Evolutionary conservation across 164 flowering plant genomes (phyloP).

Genomic region (Stephania yunnanensis): DNA sequence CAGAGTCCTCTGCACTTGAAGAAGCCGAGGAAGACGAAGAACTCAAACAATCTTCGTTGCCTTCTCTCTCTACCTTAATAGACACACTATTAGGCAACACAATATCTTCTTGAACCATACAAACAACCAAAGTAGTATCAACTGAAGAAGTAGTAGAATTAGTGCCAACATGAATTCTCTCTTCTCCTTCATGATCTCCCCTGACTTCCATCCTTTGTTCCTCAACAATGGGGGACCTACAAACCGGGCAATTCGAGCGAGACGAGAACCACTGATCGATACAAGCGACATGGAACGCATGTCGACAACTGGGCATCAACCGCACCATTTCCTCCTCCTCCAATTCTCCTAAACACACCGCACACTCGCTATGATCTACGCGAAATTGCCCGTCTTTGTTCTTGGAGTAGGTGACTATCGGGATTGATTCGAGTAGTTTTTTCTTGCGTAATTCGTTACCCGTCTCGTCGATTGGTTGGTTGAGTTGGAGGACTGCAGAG

Average conservation of each 20-base stretch:
- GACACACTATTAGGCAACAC: background rate
- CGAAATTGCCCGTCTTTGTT: constrained; percentile 10
- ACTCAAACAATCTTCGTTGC: background rate
- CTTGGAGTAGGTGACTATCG: constrained; percentile 24
- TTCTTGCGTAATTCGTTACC: constrained; percentile 14
- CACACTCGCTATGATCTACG: constrained; percentile 39
- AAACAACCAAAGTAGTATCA: too few relatives aligned
- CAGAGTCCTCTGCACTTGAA: background rate
- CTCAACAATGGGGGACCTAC: constrained; percentile 26
- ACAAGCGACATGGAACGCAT: constrained; percentile 41
- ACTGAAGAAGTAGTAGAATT: too few relatives aligned
- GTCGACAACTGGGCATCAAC: constrained; percentile 39
- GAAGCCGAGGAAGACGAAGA: background rate
- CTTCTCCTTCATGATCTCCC: background rate
- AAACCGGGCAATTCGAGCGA: constrained; percentile 39
- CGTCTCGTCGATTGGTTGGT: background rate
- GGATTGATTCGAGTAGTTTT: constrained; percentile 31
- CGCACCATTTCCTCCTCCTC: constrained; percentile 39
- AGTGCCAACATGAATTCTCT: background rate
- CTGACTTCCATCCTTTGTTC: background rate
- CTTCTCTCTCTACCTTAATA: background rate
- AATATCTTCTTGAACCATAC: background rate
- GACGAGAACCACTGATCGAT: constrained; percentile 43
- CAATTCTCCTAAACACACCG: constrained; percentile 44
- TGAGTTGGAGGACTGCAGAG: background rate